Conservation (phyloP, 208 protist genomes). For the Leishmania lainsoni region DNA sequence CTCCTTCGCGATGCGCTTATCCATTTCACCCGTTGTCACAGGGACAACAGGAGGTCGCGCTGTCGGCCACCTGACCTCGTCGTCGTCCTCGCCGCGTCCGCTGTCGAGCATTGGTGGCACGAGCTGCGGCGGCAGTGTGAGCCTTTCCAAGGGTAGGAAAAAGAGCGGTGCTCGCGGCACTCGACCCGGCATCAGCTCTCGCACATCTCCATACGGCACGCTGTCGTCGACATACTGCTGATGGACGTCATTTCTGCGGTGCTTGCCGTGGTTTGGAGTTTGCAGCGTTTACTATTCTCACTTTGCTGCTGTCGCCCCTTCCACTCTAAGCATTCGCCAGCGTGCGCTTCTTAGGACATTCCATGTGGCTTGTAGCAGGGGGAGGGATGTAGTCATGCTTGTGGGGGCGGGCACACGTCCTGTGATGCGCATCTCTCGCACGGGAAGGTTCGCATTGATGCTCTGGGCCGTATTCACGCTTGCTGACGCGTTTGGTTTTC, state of each 20-base stretch:
- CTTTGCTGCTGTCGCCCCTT: not conserved
- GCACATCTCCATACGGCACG: not conserved
- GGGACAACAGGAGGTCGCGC: not conserved
- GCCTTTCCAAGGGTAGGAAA: not conserved
- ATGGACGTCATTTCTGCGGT: not conserved
- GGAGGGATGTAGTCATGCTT: not conserved
- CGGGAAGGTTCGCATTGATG: not conserved
- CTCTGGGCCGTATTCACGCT: not conserved
- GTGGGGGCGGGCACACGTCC: not conserved
- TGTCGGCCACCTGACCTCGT: not conserved
- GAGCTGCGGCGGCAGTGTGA: not conserved
- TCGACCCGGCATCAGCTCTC: not conserved
- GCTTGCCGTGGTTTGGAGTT: not conserved
- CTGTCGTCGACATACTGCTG: not conserved
- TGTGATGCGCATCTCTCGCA: not conserved
- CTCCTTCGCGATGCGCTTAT: slow-evolving; percentile 4
- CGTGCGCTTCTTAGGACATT: not conserved
- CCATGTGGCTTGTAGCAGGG: not conserved
- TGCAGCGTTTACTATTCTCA: not conserved
- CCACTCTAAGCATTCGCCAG: not conserved
- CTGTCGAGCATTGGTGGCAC: slow-evolving; percentile 3
- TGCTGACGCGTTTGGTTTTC: not conserved
- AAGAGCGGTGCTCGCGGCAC: not conserved
- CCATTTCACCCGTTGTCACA: slow-evolving; percentile 3
- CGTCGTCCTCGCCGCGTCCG: slow-evolving; percentile 16